Percentiles rank a stretch among this genome's conserved stretches.
Conservation (phyloP, 805 yeast species). For the Candida boleticola region DNA sequence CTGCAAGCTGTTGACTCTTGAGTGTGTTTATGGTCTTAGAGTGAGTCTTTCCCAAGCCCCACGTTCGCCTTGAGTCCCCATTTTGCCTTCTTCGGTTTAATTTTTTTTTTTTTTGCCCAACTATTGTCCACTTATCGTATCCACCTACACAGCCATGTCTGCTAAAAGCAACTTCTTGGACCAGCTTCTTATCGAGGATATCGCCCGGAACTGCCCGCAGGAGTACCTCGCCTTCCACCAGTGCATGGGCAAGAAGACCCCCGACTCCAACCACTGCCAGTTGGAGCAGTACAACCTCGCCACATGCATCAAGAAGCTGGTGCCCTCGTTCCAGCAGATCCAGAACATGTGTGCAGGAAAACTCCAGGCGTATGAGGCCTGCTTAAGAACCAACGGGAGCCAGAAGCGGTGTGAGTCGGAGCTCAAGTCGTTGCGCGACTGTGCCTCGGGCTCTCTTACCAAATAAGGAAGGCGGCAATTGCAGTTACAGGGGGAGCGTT, state of each 20-base stretch:
- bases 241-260: conserved; percentile 61
- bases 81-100: too few species aligned
- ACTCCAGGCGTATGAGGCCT: conserved; percentile 63
- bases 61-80: neutral
- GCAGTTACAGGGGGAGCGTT: neutral
- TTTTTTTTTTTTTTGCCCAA: too few species aligned
- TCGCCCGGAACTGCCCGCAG: conserved; percentile 73
- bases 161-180: conserved; percentile 39
- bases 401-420: conserved; percentile 51
- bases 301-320: conserved; percentile 58
- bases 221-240: conserved; percentile 70
- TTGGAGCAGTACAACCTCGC: conserved; percentile 57
- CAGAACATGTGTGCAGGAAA: conserved; percentile 57
- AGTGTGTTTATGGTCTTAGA: too few species aligned
- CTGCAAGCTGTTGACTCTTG: too few species aligned
- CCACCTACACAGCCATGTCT: too few species aligned
- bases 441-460: conserved; percentile 48
- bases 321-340: conserved; percentile 71
- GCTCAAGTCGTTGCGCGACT: conserved; percentile 57
- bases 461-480: too few species aligned
- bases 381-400: conserved; percentile 51
- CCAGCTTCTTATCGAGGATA: conserved; percentile 73
- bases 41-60: too few species aligned
- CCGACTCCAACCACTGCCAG: conserved; percentile 49
- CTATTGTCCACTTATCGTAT: too few species aligned